Base-by-base conservation (phyloP, 1,284 basidiomycete species). In the Chiua sp. region DNA sequence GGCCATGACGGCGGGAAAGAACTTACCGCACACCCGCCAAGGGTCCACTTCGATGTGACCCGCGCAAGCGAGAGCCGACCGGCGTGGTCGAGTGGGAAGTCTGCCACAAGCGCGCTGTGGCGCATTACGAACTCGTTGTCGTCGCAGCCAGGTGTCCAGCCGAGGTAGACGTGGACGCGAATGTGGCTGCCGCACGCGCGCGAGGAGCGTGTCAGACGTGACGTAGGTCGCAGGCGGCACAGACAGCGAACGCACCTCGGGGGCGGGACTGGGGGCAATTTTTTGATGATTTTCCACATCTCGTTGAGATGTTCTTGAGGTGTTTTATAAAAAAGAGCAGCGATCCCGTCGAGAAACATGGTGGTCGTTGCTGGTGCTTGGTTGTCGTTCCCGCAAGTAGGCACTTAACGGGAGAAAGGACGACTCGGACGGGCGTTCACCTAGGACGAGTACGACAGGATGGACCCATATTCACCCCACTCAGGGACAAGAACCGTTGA, bases 141-240 rank as follows among this genome's bases (percentile, higher is more conserved):
- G 48, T 73, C 71, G 30, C 62, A 67, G 18, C 74, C 72, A 0
- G 63, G 63, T 4, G 51, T 39, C 72, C 73, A 73, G 4, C 64
- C 70, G 22, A 70, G 49, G 47, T 73, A 73, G 23, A 76, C 47
- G 22, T 74, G 73, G 13, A 73, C 72, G 37, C 74, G 72, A 51
- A 76, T 60, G 48, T 75, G 70, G 60, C 74, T 75, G 52, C 26
- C 26, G 30, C 30, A 7, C 20, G 6, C 30, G 4, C 4, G 52
- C 22, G 28, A 26, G 26, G 8, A 3, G 18, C 30, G 28, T 1
- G 1, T 44, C 4, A 10, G 39, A 28, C 7, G 35, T 35, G 12
- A n/a, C n/a, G n/a, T n/a, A n/a, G n/a, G n/a, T n/a, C n/a, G n/a
- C n/a, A n/a, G n/a, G n/a, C n/a, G n/a, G n/a, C n/a, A n/a, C 11